Evolutionary conservation across 441 rosid genomes (phyloP).

Genomic region (Manihot esculenta): DNA sequence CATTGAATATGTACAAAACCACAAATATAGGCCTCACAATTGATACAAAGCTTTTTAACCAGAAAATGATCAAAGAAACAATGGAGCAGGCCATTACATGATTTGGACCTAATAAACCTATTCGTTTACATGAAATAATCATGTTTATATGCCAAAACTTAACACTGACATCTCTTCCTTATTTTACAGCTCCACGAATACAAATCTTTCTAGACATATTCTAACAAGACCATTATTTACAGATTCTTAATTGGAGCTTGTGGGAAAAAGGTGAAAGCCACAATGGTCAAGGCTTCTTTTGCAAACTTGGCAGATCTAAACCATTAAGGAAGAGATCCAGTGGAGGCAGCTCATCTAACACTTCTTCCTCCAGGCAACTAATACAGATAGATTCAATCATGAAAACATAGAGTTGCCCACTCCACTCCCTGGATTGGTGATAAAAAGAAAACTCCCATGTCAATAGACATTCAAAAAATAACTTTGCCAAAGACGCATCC

Average conservation of each 20-base stretch:
- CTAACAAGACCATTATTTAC: constrained; percentile 27
- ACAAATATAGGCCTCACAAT: constrained; percentile 19
- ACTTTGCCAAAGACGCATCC: constrained; percentile 24
- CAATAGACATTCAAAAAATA: constrained; percentile 33
- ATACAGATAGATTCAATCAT: constrained; percentile 38
- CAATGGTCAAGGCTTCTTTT: constrained; percentile 30
- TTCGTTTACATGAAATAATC: constrained; percentile 26
- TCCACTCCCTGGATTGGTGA: constrained; percentile 46
- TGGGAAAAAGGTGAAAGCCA: constrained; percentile 21
- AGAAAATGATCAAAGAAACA: constrained; percentile 16
- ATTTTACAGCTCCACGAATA: constrained; percentile 24
- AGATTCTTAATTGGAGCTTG: constrained; percentile 25
- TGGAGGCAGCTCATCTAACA: constrained; percentile 44
- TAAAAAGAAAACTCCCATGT: constrained; percentile 38
- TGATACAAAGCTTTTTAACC: constrained; percentile 22
- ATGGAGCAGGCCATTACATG: constrained; percentile 27
- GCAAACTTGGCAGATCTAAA: constrained; percentile 42
- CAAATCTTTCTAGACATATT: constrained; percentile 25
- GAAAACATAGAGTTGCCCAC: constrained; percentile 41
- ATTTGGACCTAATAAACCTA: constrained; percentile 30
- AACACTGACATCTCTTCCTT: constrained; percentile 14
- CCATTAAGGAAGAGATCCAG: constrained; percentile 35
- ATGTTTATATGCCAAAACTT: constrained; percentile 15
- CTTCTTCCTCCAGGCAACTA: constrained; percentile 43
- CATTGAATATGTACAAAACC: constrained; percentile 14